Percentiles rank a stretch among this genome's conserved stretches.
Evolutionary conservation across 176 grass and related monocot species (phyloP).

Genomic region (Triticum monococcum): DNA sequence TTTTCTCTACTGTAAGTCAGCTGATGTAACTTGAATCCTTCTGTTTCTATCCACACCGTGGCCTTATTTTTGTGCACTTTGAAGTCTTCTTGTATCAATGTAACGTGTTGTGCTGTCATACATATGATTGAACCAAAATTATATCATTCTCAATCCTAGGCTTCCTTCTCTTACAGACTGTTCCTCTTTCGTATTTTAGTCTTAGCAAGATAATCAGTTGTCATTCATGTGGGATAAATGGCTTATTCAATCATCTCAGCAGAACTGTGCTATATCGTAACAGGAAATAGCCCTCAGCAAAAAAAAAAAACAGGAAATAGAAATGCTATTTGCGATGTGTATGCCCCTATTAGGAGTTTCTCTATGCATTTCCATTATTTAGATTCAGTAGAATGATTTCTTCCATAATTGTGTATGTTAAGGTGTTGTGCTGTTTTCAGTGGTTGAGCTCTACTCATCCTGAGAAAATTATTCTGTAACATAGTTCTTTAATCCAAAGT

Average conservation of each 20-base stretch:
- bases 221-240: background rate
- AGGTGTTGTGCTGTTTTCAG: background rate
- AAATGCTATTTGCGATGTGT: no score
- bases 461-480: background rate
- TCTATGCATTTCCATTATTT: no score
- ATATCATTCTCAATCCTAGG: background rate
- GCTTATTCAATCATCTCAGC: background rate
- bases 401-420: background rate
- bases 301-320: no score
- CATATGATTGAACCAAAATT: background rate
- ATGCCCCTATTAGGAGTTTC: no score
- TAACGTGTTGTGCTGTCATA: background rate
- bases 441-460: no score
- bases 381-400: background rate
- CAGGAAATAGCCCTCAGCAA: no score
- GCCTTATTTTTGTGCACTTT: background rate
- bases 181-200: background rate
- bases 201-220: background rate
- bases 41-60: background rate
- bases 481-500: background rate
- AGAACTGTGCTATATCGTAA: no score
- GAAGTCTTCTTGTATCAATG: no score
- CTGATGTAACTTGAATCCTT: background rate
- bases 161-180: background rate
- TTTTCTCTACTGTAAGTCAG: background rate